Evolutionary conservation across 2,329 filamentous ascomycete species (phyloP), one percentile per base, ranked within the genome.

Genomic region (Fusarium sp.): DNA sequence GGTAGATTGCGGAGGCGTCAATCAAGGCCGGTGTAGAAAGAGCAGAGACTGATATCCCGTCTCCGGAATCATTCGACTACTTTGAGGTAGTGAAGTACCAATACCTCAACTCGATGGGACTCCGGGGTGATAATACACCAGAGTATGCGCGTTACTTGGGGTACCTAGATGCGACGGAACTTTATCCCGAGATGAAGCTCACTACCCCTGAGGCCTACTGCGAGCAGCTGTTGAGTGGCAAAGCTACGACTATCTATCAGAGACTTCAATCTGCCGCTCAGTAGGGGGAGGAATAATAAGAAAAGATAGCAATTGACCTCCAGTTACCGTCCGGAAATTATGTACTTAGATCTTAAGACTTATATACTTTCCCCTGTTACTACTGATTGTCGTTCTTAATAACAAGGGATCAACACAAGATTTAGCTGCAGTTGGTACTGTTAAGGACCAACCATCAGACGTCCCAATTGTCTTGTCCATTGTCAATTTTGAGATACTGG

Each of bases 71-170:
- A 15, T 41, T 41, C 40, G 15, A 41, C 11, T 20, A 41, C 40
- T 41, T 41, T 13, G 40, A 41, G 1, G n/a, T 41, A 12, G 40
- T 41, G 10, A 41, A n/a, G 40, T 41, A 41, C n/a, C 40, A 20
- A 13, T 41, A 41, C 12, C 32, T 55, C 16, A 34, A 32, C 29
- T 32, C 40, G 18, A 9, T 47, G n/a, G 16, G 41, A 20, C 22
- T 55, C 22, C 29, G 41, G 20, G 52, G 52, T 30, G 30, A 55
- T 27, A 47, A 55, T 47, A 55, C 20, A 5, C 41, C 52, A 13
- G 52, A 55, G 10, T 32, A 34, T 20, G 41, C 52, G 16, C 27
- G 20, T 16, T 55, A 47, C 13, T n/a, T 55, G 13, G 52, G 41
- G 2, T 47, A 55, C 22, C 8, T 47, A 22, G 41, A 55, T 55